phyloP scores from a whole-genome alignment of 148 eudicot genomes.

The Chenopodium berlandieri region DNA sequence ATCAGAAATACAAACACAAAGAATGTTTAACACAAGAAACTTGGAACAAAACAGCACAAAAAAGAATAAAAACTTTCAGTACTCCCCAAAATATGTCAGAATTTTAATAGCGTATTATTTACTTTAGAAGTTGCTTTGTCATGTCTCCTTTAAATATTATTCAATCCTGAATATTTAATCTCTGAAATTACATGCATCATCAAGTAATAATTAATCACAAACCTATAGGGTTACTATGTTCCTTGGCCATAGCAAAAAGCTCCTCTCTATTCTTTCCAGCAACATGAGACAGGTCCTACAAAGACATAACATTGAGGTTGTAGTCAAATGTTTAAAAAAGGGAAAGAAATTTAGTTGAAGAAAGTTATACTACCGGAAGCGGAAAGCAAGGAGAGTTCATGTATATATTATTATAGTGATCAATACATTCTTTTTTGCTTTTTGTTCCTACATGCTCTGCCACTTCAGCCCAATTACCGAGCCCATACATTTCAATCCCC shows the following conservation, averaged over 20 bases:
- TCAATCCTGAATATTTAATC: background rate
- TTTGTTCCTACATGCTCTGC: conserved; percentile 98
- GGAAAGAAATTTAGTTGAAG: background rate
- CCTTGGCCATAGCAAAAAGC: conserved; percentile 94
- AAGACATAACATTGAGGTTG: conserved; percentile 14
- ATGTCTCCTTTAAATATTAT: background rate
- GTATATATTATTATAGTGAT: conserved; percentile 68
- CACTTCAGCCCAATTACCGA: conserved; percentile 88
- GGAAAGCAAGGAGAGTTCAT: conserved; percentile 98
- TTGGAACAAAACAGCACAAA: background rate
- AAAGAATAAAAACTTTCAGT: background rate
- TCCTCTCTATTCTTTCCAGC: conserved; percentile 93
- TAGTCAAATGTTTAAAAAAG: conserved; percentile 2
- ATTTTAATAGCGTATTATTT: background rate
- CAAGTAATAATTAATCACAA: conserved; percentile 15
- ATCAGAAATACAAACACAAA: conserved; percentile 6
- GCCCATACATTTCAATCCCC: conserved; percentile 95
- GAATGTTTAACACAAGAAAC: background rate
- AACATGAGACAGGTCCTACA: conserved; percentile 91
- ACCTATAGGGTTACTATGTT: conserved; percentile 64
- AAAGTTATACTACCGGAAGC: conserved; percentile 73
- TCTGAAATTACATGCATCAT: background rate
- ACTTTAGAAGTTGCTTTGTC: background rate
- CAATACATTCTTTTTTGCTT: conserved; percentile 78
- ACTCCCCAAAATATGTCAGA: background rate